Evolutionary conservation across 176 grass and related monocot genomes (phyloP).

Genomic region (Tuctoria greenei): DNA sequence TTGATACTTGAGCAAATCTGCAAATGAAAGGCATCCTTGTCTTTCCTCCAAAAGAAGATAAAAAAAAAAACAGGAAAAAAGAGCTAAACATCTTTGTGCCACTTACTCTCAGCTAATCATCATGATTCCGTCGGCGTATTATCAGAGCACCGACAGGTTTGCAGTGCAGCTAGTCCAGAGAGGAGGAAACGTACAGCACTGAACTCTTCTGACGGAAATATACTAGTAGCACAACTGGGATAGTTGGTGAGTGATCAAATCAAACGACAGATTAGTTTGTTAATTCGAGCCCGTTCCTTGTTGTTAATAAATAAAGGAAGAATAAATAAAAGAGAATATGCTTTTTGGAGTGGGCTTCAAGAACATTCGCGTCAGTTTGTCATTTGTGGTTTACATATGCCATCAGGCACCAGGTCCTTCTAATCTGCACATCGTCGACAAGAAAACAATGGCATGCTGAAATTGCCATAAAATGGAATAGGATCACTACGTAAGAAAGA

Average conservation of each 20-base stretch:
- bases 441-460: not conserved
- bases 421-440: not conserved
- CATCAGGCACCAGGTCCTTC: slow-evolving; percentile 13
- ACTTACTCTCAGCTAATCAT: not conserved
- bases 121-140: not conserved
- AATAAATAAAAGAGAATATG: slow-evolving; percentile 7
- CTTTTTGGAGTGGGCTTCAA: not conserved
- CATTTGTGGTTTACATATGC: not conserved
- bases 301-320: not conserved
- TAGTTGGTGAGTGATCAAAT: not conserved
- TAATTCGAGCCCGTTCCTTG: not conserved
- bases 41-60: not conserved
- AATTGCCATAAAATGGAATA: not conserved
- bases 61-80: no score
- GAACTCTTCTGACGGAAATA: slow-evolving; percentile 12
- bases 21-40: slow-evolving; percentile 10
- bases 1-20: not conserved
- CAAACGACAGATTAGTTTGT: not conserved
- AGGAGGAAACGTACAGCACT: not conserved
- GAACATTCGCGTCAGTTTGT: not conserved
- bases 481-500: no score
- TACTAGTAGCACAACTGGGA: not conserved
- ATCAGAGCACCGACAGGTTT: slow-evolving; percentile 25
- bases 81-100: not conserved
- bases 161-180: not conserved